Conservation (phyloP, 2,329 filamentous ascomycete genomes). For the Epichloe uncinata region DNA sequence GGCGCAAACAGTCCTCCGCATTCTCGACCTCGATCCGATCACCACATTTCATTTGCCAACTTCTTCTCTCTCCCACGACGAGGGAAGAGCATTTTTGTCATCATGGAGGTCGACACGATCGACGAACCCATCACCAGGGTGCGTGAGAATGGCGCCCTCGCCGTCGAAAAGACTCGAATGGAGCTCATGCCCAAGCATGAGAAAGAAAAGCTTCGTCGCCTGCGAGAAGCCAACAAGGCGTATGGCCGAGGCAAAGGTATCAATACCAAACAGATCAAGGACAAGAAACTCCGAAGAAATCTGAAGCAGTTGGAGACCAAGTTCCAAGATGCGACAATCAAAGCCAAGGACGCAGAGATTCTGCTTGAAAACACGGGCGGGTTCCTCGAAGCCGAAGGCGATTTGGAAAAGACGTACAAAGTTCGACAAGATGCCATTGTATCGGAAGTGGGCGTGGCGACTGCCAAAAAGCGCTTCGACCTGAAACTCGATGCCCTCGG, state of each 20-base stretch:
- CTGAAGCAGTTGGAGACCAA: slow-evolving; percentile 68
- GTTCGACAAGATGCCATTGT: slow-evolving; percentile 80
- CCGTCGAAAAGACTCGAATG: slow-evolving; percentile 34
- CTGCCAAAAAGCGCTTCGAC: slow-evolving; percentile 87
- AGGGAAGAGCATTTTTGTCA: slow-evolving; percentile 9
- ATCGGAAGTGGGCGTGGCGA: slow-evolving; percentile 61
- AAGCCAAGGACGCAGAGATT: slow-evolving; percentile 92
- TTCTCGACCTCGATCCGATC: background rate
- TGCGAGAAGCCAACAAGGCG: slow-evolving; percentile 52
- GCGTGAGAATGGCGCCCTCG: slow-evolving; percentile 39
- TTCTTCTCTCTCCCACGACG: background rate
- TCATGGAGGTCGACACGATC: slow-evolving; percentile 26
- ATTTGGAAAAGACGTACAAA: slow-evolving; percentile 85
- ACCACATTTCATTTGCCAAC: background rate
- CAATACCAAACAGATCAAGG: slow-evolving; percentile 58
- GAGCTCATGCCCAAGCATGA: slow-evolving; percentile 39
- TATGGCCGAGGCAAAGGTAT: slow-evolving; percentile 80
- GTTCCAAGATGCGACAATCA: slow-evolving; percentile 65
- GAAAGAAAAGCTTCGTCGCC: slow-evolving; percentile 35
- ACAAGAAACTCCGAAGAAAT: slow-evolving; percentile 81
- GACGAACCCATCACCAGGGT: slow-evolving; percentile 22
- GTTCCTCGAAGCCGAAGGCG: slow-evolving; percentile 77
- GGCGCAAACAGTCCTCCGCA: too few species aligned
- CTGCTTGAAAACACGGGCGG: slow-evolving; percentile 76
- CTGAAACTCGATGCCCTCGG: slow-evolving; percentile 71